These are phyloP conservation scores for Aspergillus ellipticus DNA, from an alignment of 495 filamentous ascomycete genomes.

Conservation along the genomic window DNA sequence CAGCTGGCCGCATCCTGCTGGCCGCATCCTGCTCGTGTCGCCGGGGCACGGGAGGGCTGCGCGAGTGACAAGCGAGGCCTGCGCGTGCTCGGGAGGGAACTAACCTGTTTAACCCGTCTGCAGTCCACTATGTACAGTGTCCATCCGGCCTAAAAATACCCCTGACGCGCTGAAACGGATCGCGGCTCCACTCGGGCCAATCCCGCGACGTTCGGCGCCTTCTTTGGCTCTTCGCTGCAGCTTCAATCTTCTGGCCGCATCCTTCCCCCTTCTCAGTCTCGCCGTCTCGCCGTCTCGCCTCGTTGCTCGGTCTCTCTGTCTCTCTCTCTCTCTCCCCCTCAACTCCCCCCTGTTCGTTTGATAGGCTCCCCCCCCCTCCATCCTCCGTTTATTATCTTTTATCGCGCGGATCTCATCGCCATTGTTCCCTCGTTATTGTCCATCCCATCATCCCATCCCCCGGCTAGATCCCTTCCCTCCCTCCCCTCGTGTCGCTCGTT, in stretches of 20 bases:
- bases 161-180: slow-evolving; percentile 7
- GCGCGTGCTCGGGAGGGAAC: too few species aligned
- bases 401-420: background rate
- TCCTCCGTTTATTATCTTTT: background rate
- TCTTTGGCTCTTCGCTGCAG: slow-evolving; percentile 1
- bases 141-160: slow-evolving; percentile 10
- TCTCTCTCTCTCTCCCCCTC: background rate
- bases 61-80: too few species aligned
- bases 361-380: background rate
- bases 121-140: too few species aligned
- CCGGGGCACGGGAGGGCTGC: too few species aligned
- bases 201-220: background rate
- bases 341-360: slow-evolving; percentile 5
- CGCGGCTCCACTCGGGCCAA: background rate
- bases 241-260: background rate
- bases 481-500: background rate
- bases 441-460: too few species aligned
- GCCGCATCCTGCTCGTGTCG: background rate
- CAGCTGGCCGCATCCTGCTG: too few species aligned
- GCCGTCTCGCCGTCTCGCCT: background rate
- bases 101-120: too few species aligned
- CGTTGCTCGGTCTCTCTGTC: background rate
- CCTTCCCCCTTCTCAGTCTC: slow-evolving; percentile 3
- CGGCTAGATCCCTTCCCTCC: background rate
- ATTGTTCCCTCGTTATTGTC: background rate